Evolutionary conservation across 2,329 filamentous ascomycete genomes (phyloP).

Genomic region (Cladosporium sp.): DNA sequence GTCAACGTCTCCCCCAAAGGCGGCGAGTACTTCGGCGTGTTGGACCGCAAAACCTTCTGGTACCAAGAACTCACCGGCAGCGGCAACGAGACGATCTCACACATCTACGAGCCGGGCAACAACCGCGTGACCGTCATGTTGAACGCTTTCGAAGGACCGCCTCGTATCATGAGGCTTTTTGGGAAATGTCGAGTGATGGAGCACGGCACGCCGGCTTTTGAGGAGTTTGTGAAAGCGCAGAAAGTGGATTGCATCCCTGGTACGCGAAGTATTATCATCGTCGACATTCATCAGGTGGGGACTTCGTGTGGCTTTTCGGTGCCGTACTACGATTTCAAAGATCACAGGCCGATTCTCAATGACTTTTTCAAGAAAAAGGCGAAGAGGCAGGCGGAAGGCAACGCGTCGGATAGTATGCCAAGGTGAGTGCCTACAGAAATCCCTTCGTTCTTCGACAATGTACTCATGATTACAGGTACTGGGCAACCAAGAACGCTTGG

Average conservation of each 20-base stretch:
- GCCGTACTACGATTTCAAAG: slow-evolving; percentile 42
- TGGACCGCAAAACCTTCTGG: slow-evolving; percentile 39
- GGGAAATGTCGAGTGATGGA: slow-evolving; percentile 37
- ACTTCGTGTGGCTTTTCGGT: slow-evolving; percentile 41
- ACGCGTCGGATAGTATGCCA: slow-evolving; percentile 39
- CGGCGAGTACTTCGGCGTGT: slow-evolving; percentile 39
- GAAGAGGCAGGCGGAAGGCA: slow-evolving; percentile 31
- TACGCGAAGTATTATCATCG: slow-evolving; percentile 36
- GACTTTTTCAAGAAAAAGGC: slow-evolving; percentile 40
- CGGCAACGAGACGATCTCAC: slow-evolving; percentile 42
- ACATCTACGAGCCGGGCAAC: slow-evolving; percentile 40
- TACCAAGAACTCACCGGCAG: slow-evolving; percentile 42
- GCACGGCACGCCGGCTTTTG: slow-evolving; percentile 32
- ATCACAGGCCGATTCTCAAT: slow-evolving; percentile 37
- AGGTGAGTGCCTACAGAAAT: slow-evolving; percentile 21
- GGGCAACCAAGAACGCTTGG: slow-evolving; percentile 42
- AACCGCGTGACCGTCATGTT: slow-evolving; percentile 41
- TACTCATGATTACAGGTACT: slow-evolving; percentile 31
- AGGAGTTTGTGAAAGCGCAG: slow-evolving; percentile 31
- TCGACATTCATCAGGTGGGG: slow-evolving; percentile 43
- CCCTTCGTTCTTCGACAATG: not conserved
- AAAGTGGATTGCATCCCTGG: slow-evolving; percentile 36
- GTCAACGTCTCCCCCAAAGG: slow-evolving; percentile 47
- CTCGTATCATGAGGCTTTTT: slow-evolving; percentile 42
- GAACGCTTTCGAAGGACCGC: slow-evolving; percentile 40